Evolutionary conservation across 2,329 filamentous ascomycete genomes (phyloP).

Genomic region (Pseudogymnoascus sp.): DNA sequence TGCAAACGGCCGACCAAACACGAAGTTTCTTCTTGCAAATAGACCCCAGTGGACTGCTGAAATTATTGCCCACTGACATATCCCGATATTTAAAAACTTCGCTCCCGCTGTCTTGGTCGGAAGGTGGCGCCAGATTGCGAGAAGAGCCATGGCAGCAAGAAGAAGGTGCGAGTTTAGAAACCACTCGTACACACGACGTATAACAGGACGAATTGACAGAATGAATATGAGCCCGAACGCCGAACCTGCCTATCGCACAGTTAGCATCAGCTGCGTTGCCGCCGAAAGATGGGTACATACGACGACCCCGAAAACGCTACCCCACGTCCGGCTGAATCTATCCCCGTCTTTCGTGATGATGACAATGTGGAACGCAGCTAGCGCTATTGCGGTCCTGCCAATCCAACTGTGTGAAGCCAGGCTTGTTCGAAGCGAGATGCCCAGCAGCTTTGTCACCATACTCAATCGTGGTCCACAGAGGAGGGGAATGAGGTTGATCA

Average conservation of each 20-base stretch:
- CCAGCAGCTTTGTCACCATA: constrained; percentile 11
- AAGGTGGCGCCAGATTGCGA: constrained; percentile 12
- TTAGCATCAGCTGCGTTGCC: background rate
- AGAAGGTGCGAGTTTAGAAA: constrained; percentile 15
- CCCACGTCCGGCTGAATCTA: constrained; percentile 3
- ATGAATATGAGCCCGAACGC: constrained; percentile 13
- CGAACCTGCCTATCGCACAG: constrained; percentile 6
- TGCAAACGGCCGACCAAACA: constrained; percentile 11
- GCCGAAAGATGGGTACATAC: background rate
- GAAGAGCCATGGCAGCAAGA: background rate
- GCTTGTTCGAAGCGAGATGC: constrained; percentile 12
- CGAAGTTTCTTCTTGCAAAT: constrained; percentile 15
- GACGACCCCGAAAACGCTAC: constrained; percentile 9
- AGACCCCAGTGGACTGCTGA: constrained; percentile 12
- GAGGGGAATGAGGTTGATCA: constrained; percentile 17
- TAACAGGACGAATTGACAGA: constrained; percentile 10
- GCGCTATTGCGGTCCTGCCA: background rate
- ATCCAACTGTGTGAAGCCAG: constrained; percentile 10
- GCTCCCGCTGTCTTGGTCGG: constrained; percentile 11
- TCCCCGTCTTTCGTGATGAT: background rate
- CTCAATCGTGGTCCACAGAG: constrained; percentile 10
- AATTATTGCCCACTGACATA: constrained; percentile 9
- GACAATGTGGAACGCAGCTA: constrained; percentile 9
- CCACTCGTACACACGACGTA: constrained; percentile 12
- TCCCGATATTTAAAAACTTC: constrained; percentile 13